Evolutionary conservation across 768 basidiomycete genomes (phyloP), one percentile per base, ranked within the genome.

Genomic region (Tricholoma flavovirens): DNA sequence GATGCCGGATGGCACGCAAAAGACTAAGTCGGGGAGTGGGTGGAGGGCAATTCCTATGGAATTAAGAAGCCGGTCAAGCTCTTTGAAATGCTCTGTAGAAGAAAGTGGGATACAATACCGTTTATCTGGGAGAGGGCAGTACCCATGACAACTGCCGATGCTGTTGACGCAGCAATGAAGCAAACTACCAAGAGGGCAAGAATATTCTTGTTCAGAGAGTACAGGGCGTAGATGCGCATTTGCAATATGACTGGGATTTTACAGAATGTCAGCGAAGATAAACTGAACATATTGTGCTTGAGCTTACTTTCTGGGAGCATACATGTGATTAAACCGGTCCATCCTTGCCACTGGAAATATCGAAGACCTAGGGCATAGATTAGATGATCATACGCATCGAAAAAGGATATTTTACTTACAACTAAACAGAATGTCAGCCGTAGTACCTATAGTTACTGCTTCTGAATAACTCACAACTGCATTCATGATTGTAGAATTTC

Each of bases 151-250:
- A 69, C 70, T 0, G 76, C 77, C 1, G 80, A 77, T 0, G 73
- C 63, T 1, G 73, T 64, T 4, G 74, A 66, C 14, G 76, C 69
- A 8, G 65, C 49, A 10, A 81, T 52, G 60, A 80, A 83, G 12
- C 68, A 68, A 17, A 62, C 51, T 5, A 70, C 65, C 77, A 82
- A 81, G 17, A 80, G 53, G 3, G 66, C 66, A 3, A 86, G 73
- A 15, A 85, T 64, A 52, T 69, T 76, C 60, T 77, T 81, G 67
- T 81, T 73, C 21, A 81, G 63, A 49, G 76, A 77, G 64, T 83
- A 84, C 58, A 86, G 68, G 1, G 83, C 84, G 65, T 83, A 84
- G n/a, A 86, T 65, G 26, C 84, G 79, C 68, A 83, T 78, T 68
- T 83, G 83, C 14, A 84, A 72, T 57, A 84, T 83, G 38, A 78